phyloP scores from a whole-genome alignment of 1,284 basidiomycete species.

The Cutaneotrichosporon dermatis region DNA sequence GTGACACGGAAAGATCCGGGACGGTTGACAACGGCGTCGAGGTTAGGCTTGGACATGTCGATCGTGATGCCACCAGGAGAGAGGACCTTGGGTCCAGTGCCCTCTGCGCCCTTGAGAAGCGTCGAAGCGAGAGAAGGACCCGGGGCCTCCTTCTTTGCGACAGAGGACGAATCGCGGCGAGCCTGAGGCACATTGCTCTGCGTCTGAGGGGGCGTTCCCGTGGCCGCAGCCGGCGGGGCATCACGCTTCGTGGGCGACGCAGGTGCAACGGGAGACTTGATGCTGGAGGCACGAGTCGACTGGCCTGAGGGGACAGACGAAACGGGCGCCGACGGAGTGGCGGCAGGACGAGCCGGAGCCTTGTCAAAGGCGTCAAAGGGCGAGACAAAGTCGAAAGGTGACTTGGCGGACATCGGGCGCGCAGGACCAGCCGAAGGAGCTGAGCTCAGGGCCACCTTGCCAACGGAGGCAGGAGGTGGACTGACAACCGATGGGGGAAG shows the following conservation, averaged over 20 bases:
- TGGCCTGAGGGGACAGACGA: not conserved
- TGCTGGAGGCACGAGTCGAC: not conserved
- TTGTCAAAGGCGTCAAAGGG: slow-evolving; percentile 42
- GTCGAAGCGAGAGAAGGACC: slow-evolving; percentile 20
- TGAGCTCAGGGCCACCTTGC: not conserved
- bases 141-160: slow-evolving; percentile 5
- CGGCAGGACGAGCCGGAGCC: not conserved
- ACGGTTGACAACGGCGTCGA: slow-evolving; percentile 24
- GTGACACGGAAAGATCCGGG: slow-evolving; percentile 24
- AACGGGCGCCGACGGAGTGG: not conserved
- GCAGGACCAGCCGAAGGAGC: not conserved
- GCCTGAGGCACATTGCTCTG: not conserved
- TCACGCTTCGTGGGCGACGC: not conserved
- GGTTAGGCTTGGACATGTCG: slow-evolving; percentile 33
- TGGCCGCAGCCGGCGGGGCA: not conserved
- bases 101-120: slow-evolving; percentile 15
- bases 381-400: slow-evolving; percentile 43
- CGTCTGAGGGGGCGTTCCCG: slow-evolving; percentile 1
- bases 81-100: slow-evolving; percentile 18
- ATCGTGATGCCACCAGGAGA: slow-evolving; percentile 22
- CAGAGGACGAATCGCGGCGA: not conserved
- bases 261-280: not conserved
- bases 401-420: slow-evolving; percentile 14
- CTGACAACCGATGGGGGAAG: not conserved
- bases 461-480: not conserved